phyloP scores from a whole-genome alignment of 257 asterid genomes.

The Solanum sejunctum region DNA sequence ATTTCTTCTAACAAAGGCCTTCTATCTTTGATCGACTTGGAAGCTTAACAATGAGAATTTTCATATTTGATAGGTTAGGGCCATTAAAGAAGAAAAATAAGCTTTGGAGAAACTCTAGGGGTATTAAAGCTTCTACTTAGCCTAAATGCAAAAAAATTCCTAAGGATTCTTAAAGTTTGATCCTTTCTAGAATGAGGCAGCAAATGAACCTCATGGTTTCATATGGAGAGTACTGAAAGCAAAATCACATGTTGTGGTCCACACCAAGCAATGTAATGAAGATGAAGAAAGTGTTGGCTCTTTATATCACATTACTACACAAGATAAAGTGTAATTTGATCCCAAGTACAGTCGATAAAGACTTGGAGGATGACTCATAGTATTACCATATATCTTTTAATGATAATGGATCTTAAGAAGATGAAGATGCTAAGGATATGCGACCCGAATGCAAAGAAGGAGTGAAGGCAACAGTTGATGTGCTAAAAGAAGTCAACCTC shows the following conservation, averaged over 20 bases:
- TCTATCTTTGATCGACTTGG: not conserved
- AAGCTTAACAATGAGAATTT: not conserved
- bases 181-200: not conserved
- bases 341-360: too few relatives aligned
- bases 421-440: not conserved
- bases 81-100: too few relatives aligned
- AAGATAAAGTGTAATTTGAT: not conserved
- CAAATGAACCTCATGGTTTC: not conserved
- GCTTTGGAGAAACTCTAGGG: not conserved
- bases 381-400: too few relatives aligned
- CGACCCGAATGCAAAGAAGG: not conserved
- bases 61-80: not conserved
- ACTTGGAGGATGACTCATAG: too few relatives aligned
- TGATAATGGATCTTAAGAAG: too few relatives aligned
- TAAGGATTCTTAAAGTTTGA: not conserved
- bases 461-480: not conserved
- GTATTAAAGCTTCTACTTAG: not conserved
- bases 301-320: not conserved
- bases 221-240: not conserved
- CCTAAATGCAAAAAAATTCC: too few relatives aligned
- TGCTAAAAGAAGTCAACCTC: not conserved
- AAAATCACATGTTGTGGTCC: not conserved
- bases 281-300: not conserved
- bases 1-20: not conserved
- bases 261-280: not conserved